A percentile compares a stretch with the other conserved stretches of the same genome.
Evolutionary conservation across 2,329 filamentous ascomycete genomes (phyloP).

Genomic region (Cladosporium sp.): DNA sequence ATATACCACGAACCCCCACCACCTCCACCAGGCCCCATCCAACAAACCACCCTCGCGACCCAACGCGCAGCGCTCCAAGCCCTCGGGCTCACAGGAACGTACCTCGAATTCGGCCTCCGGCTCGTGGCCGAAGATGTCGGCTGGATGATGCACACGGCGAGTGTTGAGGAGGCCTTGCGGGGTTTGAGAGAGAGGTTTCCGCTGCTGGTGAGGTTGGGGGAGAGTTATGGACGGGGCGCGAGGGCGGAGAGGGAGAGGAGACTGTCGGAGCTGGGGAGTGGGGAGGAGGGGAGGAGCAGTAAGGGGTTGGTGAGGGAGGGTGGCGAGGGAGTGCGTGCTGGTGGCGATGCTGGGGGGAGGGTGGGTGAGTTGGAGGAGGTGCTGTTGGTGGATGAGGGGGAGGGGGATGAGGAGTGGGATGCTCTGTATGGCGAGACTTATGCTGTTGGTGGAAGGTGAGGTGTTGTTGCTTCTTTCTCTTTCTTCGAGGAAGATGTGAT

Average conservation of each 20-base stretch:
- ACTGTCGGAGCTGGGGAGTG: background rate
- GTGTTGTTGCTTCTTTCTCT: no score
- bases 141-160: conserved; percentile 1
- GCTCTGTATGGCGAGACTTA: background rate
- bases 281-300: background rate
- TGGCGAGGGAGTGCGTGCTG: no score
- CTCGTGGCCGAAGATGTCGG: background rate
- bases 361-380: conserved; percentile 1
- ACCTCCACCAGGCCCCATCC: background rate
- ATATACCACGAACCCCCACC: background rate
- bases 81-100: background rate
- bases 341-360: background rate
- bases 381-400: background rate
- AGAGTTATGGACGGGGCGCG: conserved; percentile 2
- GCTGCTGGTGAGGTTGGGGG: background rate
- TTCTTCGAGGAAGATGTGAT: background rate
- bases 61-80: conserved; percentile 1
- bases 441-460: background rate
- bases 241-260: background rate
- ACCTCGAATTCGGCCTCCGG: background rate
- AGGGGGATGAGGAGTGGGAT: background rate
- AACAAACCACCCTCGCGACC: background rate
- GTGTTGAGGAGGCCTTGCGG: background rate
- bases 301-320: background rate
- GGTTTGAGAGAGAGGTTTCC: background rate